A percentile compares a stretch with the other conserved stretches of the same genome.
phyloP scores from a whole-genome alignment of 805 yeast species.

The Gaillardinia entomophila region DNA sequence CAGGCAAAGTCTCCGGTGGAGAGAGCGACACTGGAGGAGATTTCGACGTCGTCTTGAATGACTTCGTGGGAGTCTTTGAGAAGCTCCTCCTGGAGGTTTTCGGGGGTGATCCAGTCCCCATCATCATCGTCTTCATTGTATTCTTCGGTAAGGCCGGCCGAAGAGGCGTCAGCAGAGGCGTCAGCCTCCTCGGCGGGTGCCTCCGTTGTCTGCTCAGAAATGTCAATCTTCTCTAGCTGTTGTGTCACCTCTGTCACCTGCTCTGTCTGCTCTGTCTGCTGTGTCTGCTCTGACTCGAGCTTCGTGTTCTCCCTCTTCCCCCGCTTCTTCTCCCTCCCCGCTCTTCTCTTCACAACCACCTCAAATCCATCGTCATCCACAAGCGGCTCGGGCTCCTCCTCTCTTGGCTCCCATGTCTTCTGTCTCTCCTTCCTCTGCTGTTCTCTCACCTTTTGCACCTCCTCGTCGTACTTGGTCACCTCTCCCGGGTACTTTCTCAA shows the following conservation, averaged over 20 bases:
- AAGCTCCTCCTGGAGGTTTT: constrained; percentile 66
- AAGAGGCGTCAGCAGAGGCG: constrained; percentile 3
- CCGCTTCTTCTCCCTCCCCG: background rate
- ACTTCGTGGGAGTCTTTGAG: constrained; percentile 62
- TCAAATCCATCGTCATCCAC: constrained; percentile 5
- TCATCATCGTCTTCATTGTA: constrained; percentile 76
- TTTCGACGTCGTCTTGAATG: constrained; percentile 32
- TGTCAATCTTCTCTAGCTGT: background rate
- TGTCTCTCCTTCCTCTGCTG: constrained; percentile 5
- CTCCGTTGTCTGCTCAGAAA: too few relatives aligned
- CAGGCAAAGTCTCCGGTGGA: constrained; percentile 97
- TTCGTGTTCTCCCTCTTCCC: background rate
- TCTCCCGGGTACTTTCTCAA: constrained; percentile 73
- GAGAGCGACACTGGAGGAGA: constrained; percentile 53
- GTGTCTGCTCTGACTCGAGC: background rate
- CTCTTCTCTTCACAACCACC: constrained; percentile 1
- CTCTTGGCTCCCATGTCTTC: too few relatives aligned
- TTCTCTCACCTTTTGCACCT: constrained; percentile 8
- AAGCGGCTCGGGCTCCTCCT: constrained; percentile 2
- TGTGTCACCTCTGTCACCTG: constrained; percentile 2
- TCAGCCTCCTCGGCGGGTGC: constrained; percentile 1
- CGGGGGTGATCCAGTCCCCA: constrained; percentile 90
- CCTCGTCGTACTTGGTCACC: constrained; percentile 22
- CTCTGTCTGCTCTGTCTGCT: constrained; percentile 6
- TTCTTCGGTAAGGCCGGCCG: constrained; percentile 36